A percentile compares a stretch with the other conserved stretches of the same genome.
Evolutionary conservation across 345 rosid species (phyloP).

Genomic region (Gossypium ekmanianum): DNA sequence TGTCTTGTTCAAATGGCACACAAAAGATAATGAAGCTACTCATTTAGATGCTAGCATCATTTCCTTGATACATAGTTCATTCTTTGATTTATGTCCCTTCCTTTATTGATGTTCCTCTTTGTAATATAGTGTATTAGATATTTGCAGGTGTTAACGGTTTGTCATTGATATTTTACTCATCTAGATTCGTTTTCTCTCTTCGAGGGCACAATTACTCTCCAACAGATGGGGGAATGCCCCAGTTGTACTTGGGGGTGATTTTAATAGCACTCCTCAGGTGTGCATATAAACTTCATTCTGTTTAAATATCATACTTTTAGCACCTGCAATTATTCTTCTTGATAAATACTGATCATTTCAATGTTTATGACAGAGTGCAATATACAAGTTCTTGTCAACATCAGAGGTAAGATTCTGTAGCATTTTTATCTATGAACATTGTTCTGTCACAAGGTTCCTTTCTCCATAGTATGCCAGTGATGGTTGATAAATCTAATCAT

Average conservation of each 20-base stretch:
- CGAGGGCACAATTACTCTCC: constrained; percentile 61
- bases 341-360: background rate
- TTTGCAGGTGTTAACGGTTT: background rate
- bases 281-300: background rate
- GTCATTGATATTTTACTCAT: background rate
- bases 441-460: background rate
- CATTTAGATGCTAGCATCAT: background rate
- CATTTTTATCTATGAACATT: background rate
- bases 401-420: constrained; percentile 46
- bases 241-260: constrained; percentile 53
- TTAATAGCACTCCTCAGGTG: constrained; percentile 72
- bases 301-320: background rate
- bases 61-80: background rate
- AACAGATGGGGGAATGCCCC: constrained; percentile 72
- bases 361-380: constrained; percentile 56
- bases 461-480: background rate
- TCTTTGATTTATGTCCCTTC: background rate
- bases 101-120: background rate
- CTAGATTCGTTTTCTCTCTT: constrained; percentile 53
- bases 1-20: background rate
- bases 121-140: background rate
- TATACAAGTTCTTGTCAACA: constrained; percentile 67
- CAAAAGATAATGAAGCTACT: background rate
- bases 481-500: background rate
- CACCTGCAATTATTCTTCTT: constrained; percentile 9